Evolutionary conservation across 345 rosid genomes (phyloP), one percentile per base, ranked within the genome.

Genomic region (Aethionema arabicum): DNA sequence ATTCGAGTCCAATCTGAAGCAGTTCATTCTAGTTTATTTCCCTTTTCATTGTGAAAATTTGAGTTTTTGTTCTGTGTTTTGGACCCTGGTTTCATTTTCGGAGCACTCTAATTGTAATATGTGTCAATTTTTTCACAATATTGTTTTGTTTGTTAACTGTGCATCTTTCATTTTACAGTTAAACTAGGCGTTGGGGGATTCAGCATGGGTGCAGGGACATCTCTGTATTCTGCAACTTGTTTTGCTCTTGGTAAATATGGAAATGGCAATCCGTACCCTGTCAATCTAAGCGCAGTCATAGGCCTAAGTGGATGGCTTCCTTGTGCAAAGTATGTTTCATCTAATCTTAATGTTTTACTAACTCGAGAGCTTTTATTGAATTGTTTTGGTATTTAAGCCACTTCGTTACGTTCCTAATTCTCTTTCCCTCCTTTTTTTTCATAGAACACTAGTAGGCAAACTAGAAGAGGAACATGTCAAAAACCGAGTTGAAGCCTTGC

Each of bases 261-360:
- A 69, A 83, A 87, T 67, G 89, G 89, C 77, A 82, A 69, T 56
- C 81, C 77, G 3, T 90, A 84, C 71, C 88, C 89, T 56, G 76
- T 88, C 63, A 93, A 80, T 52, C 59, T 93, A 73, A 80, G 77
- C 76, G 84, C 95, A 63, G 83, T 73, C 53, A 85, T 89, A 35
- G 99, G 97, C 73, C 77, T 93, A 73, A 93, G 99, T 74, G 97
- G 99, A 54, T 93, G 99, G 97, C 97, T 93, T 69, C 99, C 99
- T 33, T 87, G 96, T 70, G 67, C 92, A 66, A 93, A 79, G 99
- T 93, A 59, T 40, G 88, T 60, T 70, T 70, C 67, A 58, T 66
- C 53, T 46, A 42, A 6, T 15, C 9, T 37, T 14, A 30, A 29
- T 1, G 30, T 38, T 31, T 11, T 55, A 4, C 15, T 60, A 48